phyloP scores from a whole-genome alignment of 805 yeast species.

The Helenozyma baotianmanensis region DNA sequence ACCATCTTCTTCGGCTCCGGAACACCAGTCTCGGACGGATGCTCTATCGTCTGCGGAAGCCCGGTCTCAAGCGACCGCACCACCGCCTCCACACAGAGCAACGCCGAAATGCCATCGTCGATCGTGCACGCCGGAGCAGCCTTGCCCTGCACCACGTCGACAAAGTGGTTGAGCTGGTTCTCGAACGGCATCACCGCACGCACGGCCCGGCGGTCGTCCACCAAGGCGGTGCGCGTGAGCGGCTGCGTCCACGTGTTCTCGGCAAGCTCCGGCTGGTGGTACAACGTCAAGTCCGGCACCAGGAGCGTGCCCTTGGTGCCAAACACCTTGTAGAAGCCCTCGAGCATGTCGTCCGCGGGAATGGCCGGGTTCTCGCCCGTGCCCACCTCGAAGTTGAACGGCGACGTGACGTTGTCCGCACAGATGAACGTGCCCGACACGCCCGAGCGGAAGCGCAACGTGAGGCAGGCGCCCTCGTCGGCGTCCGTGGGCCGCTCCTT shows the following conservation, averaged over 20 bases:
- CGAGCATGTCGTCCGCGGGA: constrained; percentile 24
- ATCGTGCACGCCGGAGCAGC: constrained; percentile 29
- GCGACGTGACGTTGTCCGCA: constrained; percentile 34
- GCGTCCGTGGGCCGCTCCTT: constrained; percentile 27
- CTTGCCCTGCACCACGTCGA: constrained; percentile 28
- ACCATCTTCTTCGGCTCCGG: no score
- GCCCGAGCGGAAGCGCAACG: constrained; percentile 28
- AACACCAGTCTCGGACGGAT: no score
- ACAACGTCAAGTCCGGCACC: constrained; percentile 33
- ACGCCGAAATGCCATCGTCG: constrained; percentile 35
- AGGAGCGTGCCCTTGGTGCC: constrained; percentile 37
- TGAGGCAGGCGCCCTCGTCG: constrained; percentile 38
- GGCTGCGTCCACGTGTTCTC: constrained; percentile 23
- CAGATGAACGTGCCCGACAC: constrained; percentile 34
- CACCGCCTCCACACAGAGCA: constrained; percentile 35
- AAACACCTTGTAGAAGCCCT: constrained; percentile 34
- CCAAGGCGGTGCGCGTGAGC: constrained; percentile 12
- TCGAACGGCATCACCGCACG: constrained; percentile 28
- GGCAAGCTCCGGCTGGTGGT: constrained; percentile 19
- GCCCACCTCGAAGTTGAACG: constrained; percentile 35
- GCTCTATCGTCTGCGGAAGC: no score
- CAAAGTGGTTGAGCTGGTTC: constrained; percentile 34
- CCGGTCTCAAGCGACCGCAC: constrained; percentile 30
- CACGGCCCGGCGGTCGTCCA: constrained; percentile 12
- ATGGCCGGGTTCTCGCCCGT: constrained; percentile 39